phyloP scores from a whole-genome alignment of 2,329 filamentous ascomycete species.

The Aureobasidium sp. region DNA sequence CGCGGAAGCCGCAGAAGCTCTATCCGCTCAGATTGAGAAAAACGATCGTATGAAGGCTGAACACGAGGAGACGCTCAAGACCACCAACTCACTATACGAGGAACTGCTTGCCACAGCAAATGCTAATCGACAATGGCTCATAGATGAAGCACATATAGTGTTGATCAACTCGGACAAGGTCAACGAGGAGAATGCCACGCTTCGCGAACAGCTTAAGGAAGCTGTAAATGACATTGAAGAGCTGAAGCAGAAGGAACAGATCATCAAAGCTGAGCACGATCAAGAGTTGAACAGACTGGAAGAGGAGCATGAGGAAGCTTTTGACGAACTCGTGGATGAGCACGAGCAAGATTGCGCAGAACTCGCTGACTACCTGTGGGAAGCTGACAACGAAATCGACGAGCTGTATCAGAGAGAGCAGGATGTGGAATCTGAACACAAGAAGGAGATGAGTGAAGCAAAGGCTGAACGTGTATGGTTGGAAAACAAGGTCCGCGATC shows the following conservation, averaged over 20 bases:
- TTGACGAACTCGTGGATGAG: background rate
- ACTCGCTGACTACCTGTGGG: background rate
- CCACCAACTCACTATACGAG: background rate
- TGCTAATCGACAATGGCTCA: background rate
- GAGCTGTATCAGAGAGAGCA: background rate
- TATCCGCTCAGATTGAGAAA: background rate
- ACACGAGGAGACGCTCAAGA: background rate
- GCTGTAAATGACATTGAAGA: background rate
- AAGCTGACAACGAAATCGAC: background rate
- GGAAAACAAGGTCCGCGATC: background rate
- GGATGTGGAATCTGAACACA: background rate
- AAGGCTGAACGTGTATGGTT: background rate
- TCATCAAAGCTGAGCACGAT: background rate
- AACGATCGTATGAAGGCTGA: background rate
- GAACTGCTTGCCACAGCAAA: too few relatives aligned
- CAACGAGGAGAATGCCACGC: background rate
- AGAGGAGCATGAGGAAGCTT: background rate
- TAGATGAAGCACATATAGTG: background rate
- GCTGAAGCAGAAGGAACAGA: background rate
- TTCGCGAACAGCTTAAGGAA: background rate
- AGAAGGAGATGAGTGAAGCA: background rate
- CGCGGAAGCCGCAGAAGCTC: background rate
- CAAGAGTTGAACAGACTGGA: background rate
- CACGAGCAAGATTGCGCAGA: background rate
- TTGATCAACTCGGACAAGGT: background rate